Evolutionary conservation across 1,284 basidiomycete species (phyloP).

Genomic region (Athelia psychrophila): DNA sequence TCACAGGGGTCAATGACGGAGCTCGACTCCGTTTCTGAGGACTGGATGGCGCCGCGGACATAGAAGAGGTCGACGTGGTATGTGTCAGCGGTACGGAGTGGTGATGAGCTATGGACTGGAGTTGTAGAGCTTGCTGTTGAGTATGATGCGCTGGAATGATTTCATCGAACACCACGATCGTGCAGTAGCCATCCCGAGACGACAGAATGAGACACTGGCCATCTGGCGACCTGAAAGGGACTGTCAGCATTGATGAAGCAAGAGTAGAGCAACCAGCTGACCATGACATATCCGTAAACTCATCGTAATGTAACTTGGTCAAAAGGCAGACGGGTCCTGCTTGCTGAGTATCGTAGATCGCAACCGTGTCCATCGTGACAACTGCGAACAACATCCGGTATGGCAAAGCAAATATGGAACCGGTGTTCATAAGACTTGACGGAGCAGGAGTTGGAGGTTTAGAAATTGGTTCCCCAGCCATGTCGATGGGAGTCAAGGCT

Average conservation of each 20-base stretch:
- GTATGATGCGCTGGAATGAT: slow-evolving; percentile 83
- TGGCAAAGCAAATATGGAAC: slow-evolving; percentile 83
- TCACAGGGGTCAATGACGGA: slow-evolving; percentile 49
- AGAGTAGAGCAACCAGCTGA: slow-evolving; percentile 38
- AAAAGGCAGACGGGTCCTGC: slow-evolving; percentile 90
- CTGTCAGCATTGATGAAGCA: slow-evolving; percentile 1
- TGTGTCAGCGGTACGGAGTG: slow-evolving; percentile 64
- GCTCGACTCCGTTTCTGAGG: slow-evolving; percentile 49
- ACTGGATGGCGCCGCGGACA: slow-evolving; percentile 36
- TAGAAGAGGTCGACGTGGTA: slow-evolving; percentile 24
- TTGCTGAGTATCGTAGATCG: slow-evolving; percentile 98
- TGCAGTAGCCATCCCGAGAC: slow-evolving; percentile 96
- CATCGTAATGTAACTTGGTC: slow-evolving; percentile 95
- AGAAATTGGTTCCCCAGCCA: slow-evolving; percentile 52
- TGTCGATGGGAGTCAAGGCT: slow-evolving; percentile 53
- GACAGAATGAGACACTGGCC: slow-evolving; percentile 92
- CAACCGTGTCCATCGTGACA: slow-evolving; percentile 94
- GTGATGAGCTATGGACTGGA: slow-evolving; percentile 84
- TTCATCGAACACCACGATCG: slow-evolving; percentile 89
- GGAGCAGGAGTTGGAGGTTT: slow-evolving; percentile 49
- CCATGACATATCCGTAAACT: slow-evolving; percentile 97
- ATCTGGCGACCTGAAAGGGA: slow-evolving; percentile 80
- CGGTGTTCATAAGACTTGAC: slow-evolving; percentile 29
- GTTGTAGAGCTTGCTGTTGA: slow-evolving; percentile 84
- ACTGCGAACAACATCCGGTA: slow-evolving; percentile 97